Evolutionary conservation across 805 yeast species (phyloP).

Genomic region (Torulaspora quercuum): DNA sequence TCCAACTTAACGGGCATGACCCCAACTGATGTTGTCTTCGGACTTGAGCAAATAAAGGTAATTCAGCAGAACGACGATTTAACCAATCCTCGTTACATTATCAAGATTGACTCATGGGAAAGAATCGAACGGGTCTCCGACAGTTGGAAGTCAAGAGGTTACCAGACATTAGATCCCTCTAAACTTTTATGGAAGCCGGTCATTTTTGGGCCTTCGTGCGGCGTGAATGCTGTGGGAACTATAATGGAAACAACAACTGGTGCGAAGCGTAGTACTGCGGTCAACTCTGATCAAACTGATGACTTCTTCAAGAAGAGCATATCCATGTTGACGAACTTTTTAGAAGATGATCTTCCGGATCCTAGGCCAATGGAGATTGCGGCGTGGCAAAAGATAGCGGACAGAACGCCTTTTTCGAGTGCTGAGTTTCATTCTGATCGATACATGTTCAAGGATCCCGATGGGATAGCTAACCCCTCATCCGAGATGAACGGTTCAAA

Average conservation of each 20-base stretch:
- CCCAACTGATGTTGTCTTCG: constrained; percentile 80
- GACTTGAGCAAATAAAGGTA: constrained; percentile 71
- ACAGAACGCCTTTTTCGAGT: constrained; percentile 7
- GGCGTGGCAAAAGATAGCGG: constrained; percentile 47
- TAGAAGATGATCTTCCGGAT: constrained; percentile 67
- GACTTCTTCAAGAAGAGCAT: constrained; percentile 46
- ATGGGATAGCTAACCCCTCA: no score
- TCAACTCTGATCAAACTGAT: constrained; percentile 10
- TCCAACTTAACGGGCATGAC: constrained; percentile 79
- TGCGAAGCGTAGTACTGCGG: constrained; percentile 14
- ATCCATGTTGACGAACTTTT: constrained; percentile 53
- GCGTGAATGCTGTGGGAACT: constrained; percentile 53
- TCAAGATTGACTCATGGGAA: constrained; percentile 46
- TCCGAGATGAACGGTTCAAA: no score
- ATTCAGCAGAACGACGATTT: constrained; percentile 34
- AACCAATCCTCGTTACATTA: constrained; percentile 42
- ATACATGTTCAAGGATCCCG: no score
- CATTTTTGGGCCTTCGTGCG: constrained; percentile 82
- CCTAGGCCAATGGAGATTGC: constrained; percentile 57
- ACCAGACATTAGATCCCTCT: constrained; percentile 49
- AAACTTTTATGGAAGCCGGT: constrained; percentile 76
- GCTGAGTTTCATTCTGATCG: no score
- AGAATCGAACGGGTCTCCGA: constrained; percentile 39
- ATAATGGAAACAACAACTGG: constrained; percentile 31
- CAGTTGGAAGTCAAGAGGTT: constrained; percentile 54